Conservation (phyloP, 192 early-diverging fungal genomes). For the Backusella sp. region DNA sequence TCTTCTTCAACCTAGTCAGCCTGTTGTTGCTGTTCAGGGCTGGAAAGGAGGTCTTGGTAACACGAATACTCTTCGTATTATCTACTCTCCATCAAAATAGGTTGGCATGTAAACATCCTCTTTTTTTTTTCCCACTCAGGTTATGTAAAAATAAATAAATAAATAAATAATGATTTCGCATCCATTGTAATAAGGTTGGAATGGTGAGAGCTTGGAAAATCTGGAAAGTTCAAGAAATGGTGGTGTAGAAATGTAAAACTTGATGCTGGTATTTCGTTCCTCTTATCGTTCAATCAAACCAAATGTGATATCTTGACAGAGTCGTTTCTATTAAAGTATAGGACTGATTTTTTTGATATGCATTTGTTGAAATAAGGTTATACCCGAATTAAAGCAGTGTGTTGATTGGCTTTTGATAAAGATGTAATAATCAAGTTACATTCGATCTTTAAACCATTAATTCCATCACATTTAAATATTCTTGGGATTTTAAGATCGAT, state of each 20-base stretch:
- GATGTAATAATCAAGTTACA: not conserved
- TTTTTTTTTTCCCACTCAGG: not conserved
- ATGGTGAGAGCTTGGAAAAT: not conserved
- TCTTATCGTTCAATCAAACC: not conserved
- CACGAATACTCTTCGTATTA: constrained; percentile 82
- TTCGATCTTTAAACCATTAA: not conserved
- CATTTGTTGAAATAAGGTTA: not conserved
- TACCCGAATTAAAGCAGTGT: not conserved
- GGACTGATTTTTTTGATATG: not conserved
- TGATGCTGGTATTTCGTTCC: not conserved
- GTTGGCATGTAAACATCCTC: not conserved
- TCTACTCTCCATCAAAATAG: constrained; percentile 45
- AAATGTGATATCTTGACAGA: not conserved
- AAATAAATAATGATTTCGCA: not conserved
- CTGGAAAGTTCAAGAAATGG: not conserved
- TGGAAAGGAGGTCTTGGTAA: constrained; percentile 78
- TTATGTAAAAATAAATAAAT: constrained; percentile 1
- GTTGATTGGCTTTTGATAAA: not conserved
- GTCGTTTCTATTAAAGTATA: not conserved
- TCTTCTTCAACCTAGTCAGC: constrained; percentile 59
- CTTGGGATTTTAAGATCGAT: not conserved
- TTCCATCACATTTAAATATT: not conserved
- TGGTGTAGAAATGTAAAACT: not conserved
- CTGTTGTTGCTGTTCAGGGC: constrained; percentile 76
- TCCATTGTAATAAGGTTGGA: not conserved